These are phyloP conservation scores for Yamadazyma taylorii DNA, from an alignment of 1,139 yeast genomes.

Conservation along the genomic window DNA sequence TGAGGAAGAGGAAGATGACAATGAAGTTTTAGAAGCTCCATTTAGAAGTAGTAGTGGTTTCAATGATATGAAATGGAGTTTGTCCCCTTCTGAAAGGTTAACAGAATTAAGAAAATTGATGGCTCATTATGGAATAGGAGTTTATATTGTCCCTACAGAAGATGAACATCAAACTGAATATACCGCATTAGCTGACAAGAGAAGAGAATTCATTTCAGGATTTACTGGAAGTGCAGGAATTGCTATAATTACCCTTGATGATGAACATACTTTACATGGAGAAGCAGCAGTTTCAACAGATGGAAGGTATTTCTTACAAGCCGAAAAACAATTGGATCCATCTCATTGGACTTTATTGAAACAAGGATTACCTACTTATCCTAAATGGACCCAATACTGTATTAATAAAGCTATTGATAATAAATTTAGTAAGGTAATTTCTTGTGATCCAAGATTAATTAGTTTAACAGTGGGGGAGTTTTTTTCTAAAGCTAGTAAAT, in stretches of 20 bases:
- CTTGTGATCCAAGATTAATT: conserved; percentile 41
- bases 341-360: conserved; percentile 39
- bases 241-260: conserved; percentile 48
- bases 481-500: conserved; percentile 25
- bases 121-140: conserved; percentile 43
- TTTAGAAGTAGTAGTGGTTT: conserved; percentile 15
- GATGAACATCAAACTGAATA: conserved; percentile 61
- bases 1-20: conserved; percentile 22
- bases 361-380: conserved; percentile 37
- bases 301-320: conserved; percentile 55
- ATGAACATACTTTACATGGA: conserved; percentile 29
- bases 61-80: conserved; percentile 6
- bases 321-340: conserved; percentile 40
- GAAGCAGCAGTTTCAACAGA: conserved; percentile 55
- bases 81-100: conserved; percentile 26
- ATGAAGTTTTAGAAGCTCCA: conserved; percentile 30
- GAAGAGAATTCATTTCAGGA: conserved; percentile 51
- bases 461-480: conserved; percentile 36
- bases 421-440: conserved; percentile 35
- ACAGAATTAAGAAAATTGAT: conserved; percentile 37
- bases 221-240: conserved; percentile 62
- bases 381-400: conserved; percentile 40
- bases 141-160: conserved; percentile 57
- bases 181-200: conserved; percentile 50
- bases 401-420: conserved; percentile 34